Percentiles rank a stretch among this genome's conserved stretches.
phyloP scores from a whole-genome alignment of 2,329 filamentous ascomycete species.

The Stagonosporopsis cucurbitacearum region DNA sequence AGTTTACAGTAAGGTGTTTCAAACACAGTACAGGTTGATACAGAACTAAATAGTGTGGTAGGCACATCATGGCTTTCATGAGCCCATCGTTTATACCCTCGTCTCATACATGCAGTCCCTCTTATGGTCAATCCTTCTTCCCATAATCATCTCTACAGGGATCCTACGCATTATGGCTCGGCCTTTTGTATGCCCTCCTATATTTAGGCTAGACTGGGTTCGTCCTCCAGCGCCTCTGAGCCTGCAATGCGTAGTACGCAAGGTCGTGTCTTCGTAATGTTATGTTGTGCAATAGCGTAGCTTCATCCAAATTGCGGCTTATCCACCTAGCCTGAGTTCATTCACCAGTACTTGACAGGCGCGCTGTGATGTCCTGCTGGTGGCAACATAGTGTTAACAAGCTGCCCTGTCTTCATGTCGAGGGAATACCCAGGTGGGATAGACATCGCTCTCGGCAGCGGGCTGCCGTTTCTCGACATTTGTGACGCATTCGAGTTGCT shows the following conservation, averaged over 20 bases:
- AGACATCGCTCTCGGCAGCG: conserved; percentile 9
- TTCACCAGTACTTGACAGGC: conserved; percentile 19
- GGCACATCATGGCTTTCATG: not conserved
- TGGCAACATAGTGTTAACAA: conserved; percentile 18
- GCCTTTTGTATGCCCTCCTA: too few species aligned
- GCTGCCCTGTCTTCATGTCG: conserved; percentile 17
- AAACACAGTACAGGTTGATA: conserved; percentile 3
- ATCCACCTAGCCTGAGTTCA: not conserved
- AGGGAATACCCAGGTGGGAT: conserved; percentile 17
- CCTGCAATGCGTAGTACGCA: not conserved
- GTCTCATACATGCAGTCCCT: too few species aligned
- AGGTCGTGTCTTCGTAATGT: not conserved
- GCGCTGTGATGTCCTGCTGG: conserved; percentile 18
- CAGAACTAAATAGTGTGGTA: not conserved
- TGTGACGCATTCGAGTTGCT: conserved; percentile 13
- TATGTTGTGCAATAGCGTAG: not conserved
- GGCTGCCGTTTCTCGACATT: conserved; percentile 7
- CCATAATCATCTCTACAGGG: too few species aligned
- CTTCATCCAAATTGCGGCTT: not conserved
- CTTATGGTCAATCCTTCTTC: too few species aligned
- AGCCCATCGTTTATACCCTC: too few species aligned
- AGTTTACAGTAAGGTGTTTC: not conserved
- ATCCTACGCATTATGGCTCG: too few species aligned
- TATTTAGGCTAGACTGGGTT: too few species aligned
- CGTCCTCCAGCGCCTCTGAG: not conserved